These are phyloP conservation scores for Cladosporium phlei DNA, from an alignment of 2,329 filamentous ascomycete genomes.

Conservation along the genomic window DNA sequence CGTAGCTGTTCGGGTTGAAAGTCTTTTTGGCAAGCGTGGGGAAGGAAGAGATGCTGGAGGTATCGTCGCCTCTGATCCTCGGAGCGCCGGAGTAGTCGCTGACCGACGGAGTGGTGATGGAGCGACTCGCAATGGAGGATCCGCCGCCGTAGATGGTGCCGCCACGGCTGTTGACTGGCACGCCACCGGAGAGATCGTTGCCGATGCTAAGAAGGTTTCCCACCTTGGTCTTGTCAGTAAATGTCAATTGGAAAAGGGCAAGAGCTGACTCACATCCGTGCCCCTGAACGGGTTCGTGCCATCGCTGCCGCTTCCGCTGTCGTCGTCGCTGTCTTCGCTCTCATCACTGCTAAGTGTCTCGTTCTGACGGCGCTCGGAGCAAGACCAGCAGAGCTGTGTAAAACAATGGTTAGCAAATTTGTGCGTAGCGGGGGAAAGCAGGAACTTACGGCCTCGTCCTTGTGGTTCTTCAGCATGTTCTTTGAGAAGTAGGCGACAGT, in stretches of 20 bases:
- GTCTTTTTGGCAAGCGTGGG: not conserved
- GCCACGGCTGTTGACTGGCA: not conserved
- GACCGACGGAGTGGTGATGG: not conserved
- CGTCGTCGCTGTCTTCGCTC: not conserved
- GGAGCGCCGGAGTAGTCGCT: too few relatives aligned
- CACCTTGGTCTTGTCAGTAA: not conserved
- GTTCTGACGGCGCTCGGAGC: slow-evolving; percentile 4
- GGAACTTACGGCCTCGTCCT: slow-evolving; percentile 6
- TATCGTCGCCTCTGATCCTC: too few relatives aligned
- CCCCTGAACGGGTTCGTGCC: not conserved
- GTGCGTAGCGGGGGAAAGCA: too few relatives aligned
- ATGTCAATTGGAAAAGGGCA: not conserved
- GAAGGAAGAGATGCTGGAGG: not conserved
- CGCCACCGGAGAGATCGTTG: slow-evolving; percentile 1
- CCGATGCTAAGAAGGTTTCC: not conserved
- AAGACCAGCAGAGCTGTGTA: slow-evolving; percentile 4
- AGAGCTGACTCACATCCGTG: slow-evolving; percentile 1
- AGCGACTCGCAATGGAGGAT: not conserved
- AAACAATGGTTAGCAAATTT: not conserved
- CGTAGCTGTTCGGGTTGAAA: not conserved
- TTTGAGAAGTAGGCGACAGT: slow-evolving; percentile 3
- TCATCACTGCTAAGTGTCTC: slow-evolving; percentile 1
- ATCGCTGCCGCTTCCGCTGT: not conserved
- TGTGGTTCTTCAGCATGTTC: slow-evolving; percentile 1
- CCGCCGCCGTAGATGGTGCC: not conserved